Evolutionary conservation across 2,329 filamentous ascomycete species (phyloP).

Genomic region (Botrytis cinerea): DNA sequence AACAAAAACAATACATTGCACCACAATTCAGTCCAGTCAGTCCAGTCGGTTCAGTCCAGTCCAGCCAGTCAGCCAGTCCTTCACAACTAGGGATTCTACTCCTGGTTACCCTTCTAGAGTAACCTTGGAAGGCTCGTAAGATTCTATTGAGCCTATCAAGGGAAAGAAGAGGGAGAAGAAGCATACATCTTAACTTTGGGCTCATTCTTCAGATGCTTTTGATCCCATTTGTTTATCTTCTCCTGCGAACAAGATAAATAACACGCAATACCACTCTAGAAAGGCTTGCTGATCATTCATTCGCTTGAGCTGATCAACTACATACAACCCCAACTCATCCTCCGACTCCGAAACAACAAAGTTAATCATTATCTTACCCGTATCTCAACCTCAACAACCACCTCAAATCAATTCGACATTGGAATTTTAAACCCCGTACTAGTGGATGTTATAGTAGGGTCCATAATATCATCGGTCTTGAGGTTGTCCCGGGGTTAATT

Average conservation of each 20-base stretch:
- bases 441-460: neutral
- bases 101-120: neutral
- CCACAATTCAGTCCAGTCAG: neutral
- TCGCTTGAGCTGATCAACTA: conserved; percentile 26
- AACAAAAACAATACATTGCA: conserved; percentile 1
- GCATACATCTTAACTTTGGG: neutral
- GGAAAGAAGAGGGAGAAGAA: neutral
- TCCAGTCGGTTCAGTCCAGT: neutral
- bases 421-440: neutral
- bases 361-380: conserved; percentile 22
- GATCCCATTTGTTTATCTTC: conserved; percentile 15
- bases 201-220: conserved; percentile 5
- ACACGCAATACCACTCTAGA: conserved; percentile 23
- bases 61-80: neutral
- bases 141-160: neutral
- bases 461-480: conserved; percentile 16
- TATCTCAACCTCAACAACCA: conserved; percentile 17
- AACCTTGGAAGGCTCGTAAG: neutral
- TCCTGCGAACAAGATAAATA: conserved; percentile 18
- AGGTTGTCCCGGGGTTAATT: conserved; percentile 33
- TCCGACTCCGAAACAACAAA: conserved; percentile 22
- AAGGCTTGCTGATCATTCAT: conserved; percentile 24
- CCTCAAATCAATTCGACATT: conserved; percentile 13
- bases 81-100: neutral
- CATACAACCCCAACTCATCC: conserved; percentile 22